Evolutionary conservation across 495 filamentous ascomycete genomes (phyloP).

Genomic region (Hyaloscypha variabilis): DNA sequence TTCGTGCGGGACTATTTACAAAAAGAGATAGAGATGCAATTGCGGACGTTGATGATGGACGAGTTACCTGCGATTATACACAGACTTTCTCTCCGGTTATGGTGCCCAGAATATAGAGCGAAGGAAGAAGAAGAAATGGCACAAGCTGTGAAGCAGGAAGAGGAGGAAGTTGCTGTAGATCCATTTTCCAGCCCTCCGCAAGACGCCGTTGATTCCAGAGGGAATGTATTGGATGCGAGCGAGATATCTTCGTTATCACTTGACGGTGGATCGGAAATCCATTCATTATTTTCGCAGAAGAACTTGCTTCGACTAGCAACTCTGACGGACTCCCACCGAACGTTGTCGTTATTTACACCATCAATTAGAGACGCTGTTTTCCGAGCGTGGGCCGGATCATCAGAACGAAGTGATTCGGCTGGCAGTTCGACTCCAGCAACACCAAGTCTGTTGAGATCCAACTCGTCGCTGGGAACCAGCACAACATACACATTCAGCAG

Average conservation of each 20-base stretch:
- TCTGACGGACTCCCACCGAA: slow-evolving; percentile 80
- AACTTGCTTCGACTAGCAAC: slow-evolving; percentile 77
- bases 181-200: slow-evolving; percentile 78
- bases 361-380: slow-evolving; percentile 83
- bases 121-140: slow-evolving; percentile 54
- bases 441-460: slow-evolving; percentile 56
- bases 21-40: slow-evolving; percentile 92
- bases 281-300: slow-evolving; percentile 88
- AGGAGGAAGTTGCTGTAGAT: slow-evolving; percentile 59
- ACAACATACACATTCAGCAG: slow-evolving; percentile 66
- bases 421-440: slow-evolving; percentile 57
- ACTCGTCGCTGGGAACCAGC: slow-evolving; percentile 63
- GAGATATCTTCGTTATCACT: slow-evolving; percentile 76
- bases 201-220: slow-evolving; percentile 74
- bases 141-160: slow-evolving; percentile 20
- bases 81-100: slow-evolving; percentile 83
- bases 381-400: slow-evolving; percentile 85
- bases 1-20: slow-evolving; percentile 98
- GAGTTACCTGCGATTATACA: slow-evolving; percentile 96
- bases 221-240: slow-evolving; percentile 72
- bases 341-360: slow-evolving; percentile 85
- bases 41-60: slow-evolving; percentile 93
- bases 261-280: slow-evolving; percentile 73
- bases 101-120: slow-evolving; percentile 82
- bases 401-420: slow-evolving; percentile 66